Evolutionary conservation across 768 basidiomycete genomes (phyloP), one percentile per base, ranked within the genome.

Genomic region (Megacollybia marginata): DNA sequence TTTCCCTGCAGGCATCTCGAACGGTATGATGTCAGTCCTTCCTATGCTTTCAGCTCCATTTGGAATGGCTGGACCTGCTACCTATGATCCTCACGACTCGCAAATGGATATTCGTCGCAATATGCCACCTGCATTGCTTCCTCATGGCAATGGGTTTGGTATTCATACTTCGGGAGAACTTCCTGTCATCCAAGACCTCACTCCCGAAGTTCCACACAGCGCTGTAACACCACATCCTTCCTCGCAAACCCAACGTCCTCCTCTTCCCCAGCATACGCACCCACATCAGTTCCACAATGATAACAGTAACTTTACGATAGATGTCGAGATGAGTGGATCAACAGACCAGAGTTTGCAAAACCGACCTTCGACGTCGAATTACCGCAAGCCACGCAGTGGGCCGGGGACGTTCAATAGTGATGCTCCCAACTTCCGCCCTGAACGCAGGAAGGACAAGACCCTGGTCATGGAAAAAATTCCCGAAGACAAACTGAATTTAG

Each of bases 391-490:
- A 18, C 62, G 67, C 28, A 66, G 79, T 35, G 74, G 77, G 4
- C 68, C 69, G 28, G 81, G 83, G 28, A 74, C 72, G n/a, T 88
- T 86, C 57, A 67, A 73, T 44, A 81, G 78, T 6, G 85, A 85
- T 31, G 79, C 74, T 7, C 79, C 80, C 51, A 79, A 71, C 49
- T 85, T 85, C 70, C 79, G 79, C 9, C 80, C 80, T 23, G 81
- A 82, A 54, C 76, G 78, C 54, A 73, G 83, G 50, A 79, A 77
- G 52, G 82, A 84, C 64, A 88, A 84, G 67, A 92, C 88, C 0
- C 74, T 98, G 18, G 91, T 96, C 12, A 86, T 98, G 33, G 92
- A 96, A 66, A 93, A 93, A 69, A 94, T 97, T 50, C 94, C 94
- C 0, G 78, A 83, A 46, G 85, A 90, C 53, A 83, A 87, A 55